Base-by-base conservation (phyloP, 2,329 filamentous ascomycete species). In the Paecilomyces niveus region DNA sequence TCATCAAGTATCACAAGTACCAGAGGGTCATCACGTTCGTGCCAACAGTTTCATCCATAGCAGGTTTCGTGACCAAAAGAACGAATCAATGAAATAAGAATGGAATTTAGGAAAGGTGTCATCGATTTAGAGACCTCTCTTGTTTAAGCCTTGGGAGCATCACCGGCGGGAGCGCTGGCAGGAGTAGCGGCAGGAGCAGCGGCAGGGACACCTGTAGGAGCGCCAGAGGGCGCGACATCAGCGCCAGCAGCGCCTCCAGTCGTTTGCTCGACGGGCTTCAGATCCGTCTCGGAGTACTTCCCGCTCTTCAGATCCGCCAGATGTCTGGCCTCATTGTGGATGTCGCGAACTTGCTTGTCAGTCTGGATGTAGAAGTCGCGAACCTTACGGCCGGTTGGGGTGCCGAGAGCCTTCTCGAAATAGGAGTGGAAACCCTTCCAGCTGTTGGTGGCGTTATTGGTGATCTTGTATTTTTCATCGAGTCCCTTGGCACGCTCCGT, bases 321-420 rank as follows among this genome's bases (percentile, higher is more conserved):
- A 66, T 94, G 87, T 63, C 88, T 84, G 32, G 94, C 94, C 82
- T 99, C 94, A 62, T 82, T 83, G 78, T 99, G 94, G 53, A 99
- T 94, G 72, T 99, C 94, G 68, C 91, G 83, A 32, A 97, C 92
- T 77, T 97, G 92, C 79, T 91, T 91, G 73, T 89, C 87, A 63
- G 89, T 85, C 66, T 90, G 82, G 7, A 87, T 83, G 78, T 99
- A 99, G 79, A 99, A 99, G 62, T 87, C 81, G 66, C 90, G 89
- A 61, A 99, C 79, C 77, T 89, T 91, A 80, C 92, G 86, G 66
- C 94, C 94, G 1, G 92, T 96, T 9, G 92, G 91, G 0, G 92
- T 95, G 72, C 83, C 88, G 58, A 87, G 80, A 1, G 93, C 93
- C 83, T 95, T 95, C 78, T 97, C 93, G 71, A 97, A 97, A 84